Evolutionary conservation across 83 land plant species (phyloP), one percentile per base, ranked within the genome.

Genomic region (Isoetes engelmannii): DNA sequence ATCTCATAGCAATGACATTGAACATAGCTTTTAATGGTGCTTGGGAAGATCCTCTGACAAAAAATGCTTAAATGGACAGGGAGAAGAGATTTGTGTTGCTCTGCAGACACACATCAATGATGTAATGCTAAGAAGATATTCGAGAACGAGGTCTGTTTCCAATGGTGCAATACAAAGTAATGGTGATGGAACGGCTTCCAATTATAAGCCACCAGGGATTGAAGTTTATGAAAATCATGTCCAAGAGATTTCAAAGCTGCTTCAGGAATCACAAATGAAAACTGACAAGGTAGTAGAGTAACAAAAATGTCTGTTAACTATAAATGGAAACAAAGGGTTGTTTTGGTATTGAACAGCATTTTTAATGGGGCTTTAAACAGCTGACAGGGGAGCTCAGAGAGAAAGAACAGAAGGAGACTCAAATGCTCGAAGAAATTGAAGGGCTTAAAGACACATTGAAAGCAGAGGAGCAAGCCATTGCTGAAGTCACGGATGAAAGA

Each of bases 51-150:
- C 62, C 58, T 57, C 6, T 44, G 12, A n/a, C 12, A 12, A 51
- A n/a, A 51, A 51, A 28, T 28, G 37, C 37, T 28, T 28, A 28
- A 28, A 18, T 21, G 47, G 15, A 7, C 64, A 94, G 99, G 99
- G 99, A 46, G 99, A 95, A 79, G 99, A 95, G 74, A 91, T 88
- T 46, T 95, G 99, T 84, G 97, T 95, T 47, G 94, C 97, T 18
- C 89, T 95, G 65, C 99, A 95, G 60, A 95, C 99, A 70, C 99
- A 95, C 73, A 95, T 95, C 69, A 95, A 95, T 85, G 99, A 95
- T 76, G 99, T 95, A 7, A 95, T 95, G 99, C 72, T 95, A 55
- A 84, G 99, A 48, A 79, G 91, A 50, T 95, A 95, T 68, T 88
- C 97, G 4, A 90, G 90, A 72, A 87, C 91, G 15, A 86, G 90